A percentile compares a stretch with the other conserved stretches of the same genome.
Evolutionary conservation across 2,329 filamentous ascomycete genomes (phyloP).

Genomic region (Pseudogymnoascus destructans): DNA sequence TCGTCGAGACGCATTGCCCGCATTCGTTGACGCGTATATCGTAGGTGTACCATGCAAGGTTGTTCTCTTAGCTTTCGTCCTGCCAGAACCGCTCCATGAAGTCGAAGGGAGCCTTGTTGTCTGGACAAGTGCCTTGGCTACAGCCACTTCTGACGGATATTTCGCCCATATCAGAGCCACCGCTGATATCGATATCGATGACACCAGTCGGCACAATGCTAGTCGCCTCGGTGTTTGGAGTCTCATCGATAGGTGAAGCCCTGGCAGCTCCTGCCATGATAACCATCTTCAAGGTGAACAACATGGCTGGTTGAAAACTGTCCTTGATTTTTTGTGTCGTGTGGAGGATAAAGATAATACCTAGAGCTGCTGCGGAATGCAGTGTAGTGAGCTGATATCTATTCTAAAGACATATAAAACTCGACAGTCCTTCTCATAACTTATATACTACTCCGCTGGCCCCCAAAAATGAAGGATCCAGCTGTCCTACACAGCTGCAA

Average conservation of each 20-base stretch:
- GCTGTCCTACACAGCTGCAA: background rate
- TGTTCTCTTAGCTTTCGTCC: background rate
- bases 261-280: background rate
- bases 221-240: background rate
- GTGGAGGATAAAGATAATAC: background rate
- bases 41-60: background rate
- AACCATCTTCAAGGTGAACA: background rate
- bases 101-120: background rate
- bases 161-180: background rate
- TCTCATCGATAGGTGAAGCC: background rate
- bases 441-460: background rate
- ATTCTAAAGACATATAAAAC: background rate
- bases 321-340: background rate
- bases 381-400: background rate
- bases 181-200: background rate
- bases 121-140: background rate
- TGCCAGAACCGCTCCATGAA: background rate
- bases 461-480: background rate
- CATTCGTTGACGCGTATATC: background rate
- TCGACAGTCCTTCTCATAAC: background rate
- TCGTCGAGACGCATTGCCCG: background rate
- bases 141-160: background rate
- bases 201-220: background rate
- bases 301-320: background rate
- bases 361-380: background rate